phyloP scores from a whole-genome alignment of 2,329 filamentous ascomycete genomes.

The Fusarium fujikuroi region DNA sequence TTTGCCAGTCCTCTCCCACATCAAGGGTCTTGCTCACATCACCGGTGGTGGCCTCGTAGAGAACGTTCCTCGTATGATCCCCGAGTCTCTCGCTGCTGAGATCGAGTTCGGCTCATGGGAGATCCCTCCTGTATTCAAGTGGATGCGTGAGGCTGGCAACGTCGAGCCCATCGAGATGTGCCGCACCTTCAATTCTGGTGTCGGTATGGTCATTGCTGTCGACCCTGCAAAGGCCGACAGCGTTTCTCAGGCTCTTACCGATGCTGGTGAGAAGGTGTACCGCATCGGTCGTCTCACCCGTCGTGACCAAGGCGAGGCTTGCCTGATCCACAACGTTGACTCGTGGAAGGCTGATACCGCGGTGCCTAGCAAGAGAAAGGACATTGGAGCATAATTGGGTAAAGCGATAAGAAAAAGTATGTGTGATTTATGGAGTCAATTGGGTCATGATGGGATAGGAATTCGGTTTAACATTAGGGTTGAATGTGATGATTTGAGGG shows the following conservation, averaged over 20 bases:
- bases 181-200: constrained; percentile 91
- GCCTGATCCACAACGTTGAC: constrained; percentile 50
- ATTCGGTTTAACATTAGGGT: constrained; percentile 23
- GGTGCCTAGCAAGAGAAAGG: constrained; percentile 42
- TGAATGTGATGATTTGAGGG: constrained; percentile 13
- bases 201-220: constrained; percentile 94
- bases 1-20: constrained; percentile 72
- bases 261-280: constrained; percentile 76
- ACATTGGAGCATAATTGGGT: constrained; percentile 33
- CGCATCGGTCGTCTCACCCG: constrained; percentile 77
- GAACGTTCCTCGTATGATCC: constrained; percentile 95
- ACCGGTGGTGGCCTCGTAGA: constrained; percentile 93
- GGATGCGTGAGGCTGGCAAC: constrained; percentile 81
- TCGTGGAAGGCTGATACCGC: constrained; percentile 46
- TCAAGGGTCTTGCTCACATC: constrained; percentile 97
- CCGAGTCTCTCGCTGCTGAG: constrained; percentile 78
- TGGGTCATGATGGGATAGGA: constrained; percentile 26
- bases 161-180: constrained; percentile 84
- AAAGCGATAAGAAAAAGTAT: constrained; percentile 6
- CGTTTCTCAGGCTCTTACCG: constrained; percentile 69
- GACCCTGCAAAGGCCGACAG: constrained; percentile 69
- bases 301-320: constrained; percentile 56
- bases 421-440: constrained; percentile 34
- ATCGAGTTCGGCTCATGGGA: constrained; percentile 82
- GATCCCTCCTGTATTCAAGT: constrained; percentile 82